Conservation (phyloP, 495 filamentous ascomycete genomes). For the Echria macrotheca region DNA sequence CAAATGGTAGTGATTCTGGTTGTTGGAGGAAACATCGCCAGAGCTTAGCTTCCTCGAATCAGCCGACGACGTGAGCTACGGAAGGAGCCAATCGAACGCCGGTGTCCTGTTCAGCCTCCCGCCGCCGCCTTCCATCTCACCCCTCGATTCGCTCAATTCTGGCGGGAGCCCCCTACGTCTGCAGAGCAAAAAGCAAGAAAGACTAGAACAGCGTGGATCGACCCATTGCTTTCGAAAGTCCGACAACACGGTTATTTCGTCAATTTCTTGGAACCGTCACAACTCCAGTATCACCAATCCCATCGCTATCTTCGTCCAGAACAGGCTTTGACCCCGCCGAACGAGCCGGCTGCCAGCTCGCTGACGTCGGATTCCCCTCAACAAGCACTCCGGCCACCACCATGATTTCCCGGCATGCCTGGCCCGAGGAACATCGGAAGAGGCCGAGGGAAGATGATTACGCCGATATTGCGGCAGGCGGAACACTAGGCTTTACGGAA, state of each 20-base stretch:
- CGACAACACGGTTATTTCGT: no score
- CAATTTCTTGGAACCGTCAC: no score
- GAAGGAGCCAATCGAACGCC: background rate
- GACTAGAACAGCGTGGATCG: background rate
- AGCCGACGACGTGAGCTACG: no score
- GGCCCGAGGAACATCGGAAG: slow-evolving; percentile 26
- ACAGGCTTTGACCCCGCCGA: no score
- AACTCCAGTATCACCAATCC: no score
- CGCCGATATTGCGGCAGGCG: slow-evolving; percentile 18
- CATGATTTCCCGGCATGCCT: slow-evolving; percentile 16
- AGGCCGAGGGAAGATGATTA: slow-evolving; percentile 30
- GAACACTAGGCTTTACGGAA: slow-evolving; percentile 40
- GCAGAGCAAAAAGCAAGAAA: slow-evolving; percentile 8
- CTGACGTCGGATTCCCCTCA: no score
- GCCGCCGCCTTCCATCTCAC: background rate
- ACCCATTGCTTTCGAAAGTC: no score
- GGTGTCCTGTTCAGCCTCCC: slow-evolving; percentile 9
- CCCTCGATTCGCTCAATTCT: slow-evolving; percentile 6
- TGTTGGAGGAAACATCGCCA: no score
- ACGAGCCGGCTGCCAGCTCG: no score
- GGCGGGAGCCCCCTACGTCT: slow-evolving; percentile 2
- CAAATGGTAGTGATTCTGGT: no score
- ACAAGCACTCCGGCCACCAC: no score
- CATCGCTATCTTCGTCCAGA: no score
- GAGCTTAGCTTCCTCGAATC: background rate